Percentiles rank a stretch among this genome's conserved stretches.
Evolutionary conservation across 345 rosid genomes (phyloP).

Genomic region (Populus simonii): DNA sequence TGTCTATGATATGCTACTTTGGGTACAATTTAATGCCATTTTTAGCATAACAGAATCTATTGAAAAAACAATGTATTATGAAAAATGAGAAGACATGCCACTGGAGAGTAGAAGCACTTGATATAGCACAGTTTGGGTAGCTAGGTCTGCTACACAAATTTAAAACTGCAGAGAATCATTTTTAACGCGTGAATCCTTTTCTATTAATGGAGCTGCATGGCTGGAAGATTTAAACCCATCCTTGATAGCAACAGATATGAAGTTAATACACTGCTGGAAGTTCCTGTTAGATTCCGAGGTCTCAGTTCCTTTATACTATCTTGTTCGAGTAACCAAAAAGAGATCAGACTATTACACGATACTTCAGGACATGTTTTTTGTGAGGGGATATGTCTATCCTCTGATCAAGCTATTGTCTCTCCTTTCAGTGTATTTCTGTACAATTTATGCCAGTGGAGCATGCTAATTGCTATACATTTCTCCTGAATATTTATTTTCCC

Average conservation of each 20-base stretch:
- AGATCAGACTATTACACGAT: neutral
- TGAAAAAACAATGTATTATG: too few species aligned
- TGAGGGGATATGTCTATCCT: neutral
- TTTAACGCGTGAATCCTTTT: neutral
- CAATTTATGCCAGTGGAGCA: conserved; percentile 26
- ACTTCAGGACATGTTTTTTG: neutral
- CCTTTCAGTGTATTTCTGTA: conserved; percentile 31
- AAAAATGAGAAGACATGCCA: neutral
- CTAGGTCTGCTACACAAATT: neutral
- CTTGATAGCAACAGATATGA: neutral
- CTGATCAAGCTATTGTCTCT: neutral
- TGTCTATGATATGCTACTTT: too few species aligned
- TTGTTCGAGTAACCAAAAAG: neutral
- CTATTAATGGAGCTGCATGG: neutral
- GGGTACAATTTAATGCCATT: too few species aligned
- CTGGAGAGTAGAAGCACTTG: neutral
- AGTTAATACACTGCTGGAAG: neutral
- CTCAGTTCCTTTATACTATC: neutral
- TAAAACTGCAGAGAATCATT: neutral
- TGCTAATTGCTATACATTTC: conserved; percentile 23
- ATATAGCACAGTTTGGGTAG: neutral
- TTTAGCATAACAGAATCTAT: too few species aligned
- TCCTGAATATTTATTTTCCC: neutral
- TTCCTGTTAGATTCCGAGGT: neutral
- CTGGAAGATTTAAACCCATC: neutral